Evolutionary conservation across 768 basidiomycete species (phyloP).

Genomic region (Vishniacozyma victoriae): DNA sequence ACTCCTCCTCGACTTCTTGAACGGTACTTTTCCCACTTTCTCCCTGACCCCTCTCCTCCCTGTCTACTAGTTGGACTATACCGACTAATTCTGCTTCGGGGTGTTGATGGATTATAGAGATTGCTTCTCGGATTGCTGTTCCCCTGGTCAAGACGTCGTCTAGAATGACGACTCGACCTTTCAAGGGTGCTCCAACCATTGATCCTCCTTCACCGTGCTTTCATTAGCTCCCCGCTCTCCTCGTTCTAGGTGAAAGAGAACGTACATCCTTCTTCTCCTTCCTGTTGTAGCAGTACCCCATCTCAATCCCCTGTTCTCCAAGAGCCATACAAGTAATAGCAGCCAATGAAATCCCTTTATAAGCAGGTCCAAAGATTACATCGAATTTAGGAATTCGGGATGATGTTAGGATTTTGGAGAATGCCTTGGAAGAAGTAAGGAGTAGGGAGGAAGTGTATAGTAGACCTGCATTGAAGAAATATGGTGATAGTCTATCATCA

Average conservation of each 20-base stretch:
- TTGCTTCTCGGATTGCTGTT: slow-evolving; percentile 73
- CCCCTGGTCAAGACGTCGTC: slow-evolving; percentile 88
- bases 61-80: slow-evolving; percentile 77
- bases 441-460: slow-evolving; percentile 79
- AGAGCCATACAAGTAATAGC: slow-evolving; percentile 74
- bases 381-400: slow-evolving; percentile 60
- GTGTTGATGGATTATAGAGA: slow-evolving; percentile 61
- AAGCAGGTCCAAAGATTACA: slow-evolving; percentile 90
- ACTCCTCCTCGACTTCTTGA: slow-evolving; percentile 67
- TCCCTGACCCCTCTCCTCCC: slow-evolving; percentile 75
- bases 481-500: slow-evolving; percentile 68
- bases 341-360: slow-evolving; percentile 93
- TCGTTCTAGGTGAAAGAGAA: slow-evolving; percentile 5
- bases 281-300: slow-evolving; percentile 85
- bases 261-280: slow-evolving; percentile 80
- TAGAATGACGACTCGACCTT: slow-evolving; percentile 74
- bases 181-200: slow-evolving; percentile 78
- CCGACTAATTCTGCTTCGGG: slow-evolving; percentile 72
- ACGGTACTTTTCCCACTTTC: slow-evolving; percentile 61
- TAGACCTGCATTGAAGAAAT: slow-evolving; percentile 94
- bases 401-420: slow-evolving; percentile 68
- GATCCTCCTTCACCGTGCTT: slow-evolving; percentile 87
- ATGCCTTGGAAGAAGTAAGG: slow-evolving; percentile 68
- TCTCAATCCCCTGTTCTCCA: slow-evolving; percentile 58
- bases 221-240: slow-evolving; percentile 7